Percentiles rank a stretch among this genome's conserved stretches.
Evolutionary conservation across 2,329 filamentous ascomycete genomes (phyloP).

Genomic region (Fusarium marasasianum): DNA sequence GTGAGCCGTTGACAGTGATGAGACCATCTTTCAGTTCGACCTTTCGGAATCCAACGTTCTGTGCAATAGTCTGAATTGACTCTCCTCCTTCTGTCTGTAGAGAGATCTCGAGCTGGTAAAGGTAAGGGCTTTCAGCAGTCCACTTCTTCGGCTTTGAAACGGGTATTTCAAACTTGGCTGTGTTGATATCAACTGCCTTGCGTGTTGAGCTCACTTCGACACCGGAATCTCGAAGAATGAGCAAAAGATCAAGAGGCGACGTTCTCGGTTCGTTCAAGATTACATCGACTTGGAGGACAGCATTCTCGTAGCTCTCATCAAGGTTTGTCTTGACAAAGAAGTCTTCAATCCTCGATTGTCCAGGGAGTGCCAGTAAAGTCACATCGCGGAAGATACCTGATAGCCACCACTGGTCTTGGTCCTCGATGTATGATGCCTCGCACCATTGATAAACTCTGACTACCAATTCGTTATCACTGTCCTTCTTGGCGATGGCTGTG

Average conservation of each 20-base stretch:
- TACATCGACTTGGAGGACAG: not conserved
- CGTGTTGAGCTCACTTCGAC: not conserved
- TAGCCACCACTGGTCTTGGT: slow-evolving; percentile 22
- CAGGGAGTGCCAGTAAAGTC: not conserved
- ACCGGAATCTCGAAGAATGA: not conserved
- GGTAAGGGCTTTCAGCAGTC: not conserved
- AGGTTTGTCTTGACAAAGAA: slow-evolving; percentile 6
- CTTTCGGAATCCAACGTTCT: slow-evolving; percentile 6
- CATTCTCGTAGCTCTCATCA: not conserved
- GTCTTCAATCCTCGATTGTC: not conserved
- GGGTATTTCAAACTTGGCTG: rapidly evolving
- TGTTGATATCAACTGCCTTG: rapidly evolving
- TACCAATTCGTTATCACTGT: not conserved
- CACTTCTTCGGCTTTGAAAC: not conserved
- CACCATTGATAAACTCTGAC: slow-evolving; percentile 15
- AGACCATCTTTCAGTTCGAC: not conserved
- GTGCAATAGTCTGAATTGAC: not conserved
- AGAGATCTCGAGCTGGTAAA: not conserved
- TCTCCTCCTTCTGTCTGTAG: not conserved
- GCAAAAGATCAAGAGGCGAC: rapidly evolving
- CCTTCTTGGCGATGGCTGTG: not conserved
- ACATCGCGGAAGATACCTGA: slow-evolving; percentile 19
- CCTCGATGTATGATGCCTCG: slow-evolving; percentile 5
- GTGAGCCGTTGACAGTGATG: not conserved
- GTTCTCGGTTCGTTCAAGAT: rapidly evolving